Percentiles rank a stretch among this genome's conserved stretches.
Evolutionary conservation across 2,329 filamentous ascomycete species (phyloP).

Genomic region (Periconia sp.): DNA sequence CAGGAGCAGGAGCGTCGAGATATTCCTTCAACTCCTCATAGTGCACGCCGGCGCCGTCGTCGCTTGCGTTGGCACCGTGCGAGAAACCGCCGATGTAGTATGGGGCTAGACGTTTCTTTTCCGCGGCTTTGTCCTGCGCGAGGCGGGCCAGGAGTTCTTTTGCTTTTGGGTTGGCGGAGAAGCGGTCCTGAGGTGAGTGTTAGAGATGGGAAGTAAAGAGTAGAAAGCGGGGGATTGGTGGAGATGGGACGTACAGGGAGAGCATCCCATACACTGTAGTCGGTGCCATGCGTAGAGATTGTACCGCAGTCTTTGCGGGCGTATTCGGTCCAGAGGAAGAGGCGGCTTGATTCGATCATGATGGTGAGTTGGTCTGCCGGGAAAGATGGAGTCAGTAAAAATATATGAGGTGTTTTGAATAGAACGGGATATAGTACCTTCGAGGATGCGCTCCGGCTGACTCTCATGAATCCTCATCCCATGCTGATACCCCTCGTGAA

Average conservation of each 20-base stretch:
- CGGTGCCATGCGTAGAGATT: slow-evolving; percentile 38
- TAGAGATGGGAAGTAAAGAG: neutral
- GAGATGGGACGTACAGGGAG: slow-evolving; percentile 30
- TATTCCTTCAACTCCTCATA: slow-evolving; percentile 28
- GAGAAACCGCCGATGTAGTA: slow-evolving; percentile 39
- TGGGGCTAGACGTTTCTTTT: slow-evolving; percentile 37
- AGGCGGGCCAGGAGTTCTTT: slow-evolving; percentile 34
- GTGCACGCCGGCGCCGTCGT: slow-evolving; percentile 29
- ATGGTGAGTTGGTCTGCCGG: slow-evolving; percentile 41
- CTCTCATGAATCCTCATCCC: slow-evolving; percentile 50
- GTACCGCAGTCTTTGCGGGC: slow-evolving; percentile 38
- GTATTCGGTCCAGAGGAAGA: slow-evolving; percentile 44
- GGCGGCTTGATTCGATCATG: slow-evolving; percentile 43
- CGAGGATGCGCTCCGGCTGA: slow-evolving; percentile 47
- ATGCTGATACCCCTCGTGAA: slow-evolving; percentile 49
- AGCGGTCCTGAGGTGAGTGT: slow-evolving; percentile 29
- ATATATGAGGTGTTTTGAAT: neutral
- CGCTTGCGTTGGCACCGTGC: slow-evolving; percentile 32
- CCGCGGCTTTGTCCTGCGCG: slow-evolving; percentile 32
- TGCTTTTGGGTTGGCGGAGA: slow-evolving; percentile 38
- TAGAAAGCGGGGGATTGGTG: neutral
- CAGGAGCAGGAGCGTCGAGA: slow-evolving; percentile 9
- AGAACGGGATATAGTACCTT: slow-evolving; percentile 18
- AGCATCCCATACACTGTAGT: slow-evolving; percentile 43
- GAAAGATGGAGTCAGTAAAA: slow-evolving; percentile 1